Evolutionary conservation across 2,329 filamentous ascomycete genomes (phyloP).

Genomic region (Talaromyces sp.): DNA sequence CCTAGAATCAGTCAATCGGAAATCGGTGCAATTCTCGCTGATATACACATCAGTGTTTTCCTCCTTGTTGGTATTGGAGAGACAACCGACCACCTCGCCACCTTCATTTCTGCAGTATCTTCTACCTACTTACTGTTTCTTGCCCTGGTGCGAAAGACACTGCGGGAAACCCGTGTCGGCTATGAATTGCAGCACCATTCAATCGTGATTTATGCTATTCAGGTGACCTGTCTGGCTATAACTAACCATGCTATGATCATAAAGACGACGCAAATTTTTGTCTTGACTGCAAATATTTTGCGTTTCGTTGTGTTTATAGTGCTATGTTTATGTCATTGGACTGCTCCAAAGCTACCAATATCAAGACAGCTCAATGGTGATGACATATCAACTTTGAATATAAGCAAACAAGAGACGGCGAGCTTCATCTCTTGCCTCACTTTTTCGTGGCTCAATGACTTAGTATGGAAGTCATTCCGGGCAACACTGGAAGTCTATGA

Average conservation of each 20-base stretch:
- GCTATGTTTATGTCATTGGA: background rate
- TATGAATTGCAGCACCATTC: background rate
- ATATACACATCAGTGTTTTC: background rate
- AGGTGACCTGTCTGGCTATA: background rate
- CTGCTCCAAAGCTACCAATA: background rate
- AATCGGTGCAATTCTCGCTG: background rate
- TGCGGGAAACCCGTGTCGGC: background rate
- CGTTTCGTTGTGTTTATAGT: background rate
- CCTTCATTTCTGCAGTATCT: background rate
- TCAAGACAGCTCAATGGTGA: background rate
- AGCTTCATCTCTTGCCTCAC: background rate
- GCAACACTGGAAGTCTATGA: background rate
- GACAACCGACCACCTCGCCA: background rate
- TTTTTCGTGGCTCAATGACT: background rate
- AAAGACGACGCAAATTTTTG: background rate
- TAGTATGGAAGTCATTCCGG: slow-evolving; percentile 3
- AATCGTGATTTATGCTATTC: background rate
- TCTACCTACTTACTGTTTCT: background rate
- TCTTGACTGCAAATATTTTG: background rate
- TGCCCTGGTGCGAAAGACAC: background rate
- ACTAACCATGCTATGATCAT: background rate
- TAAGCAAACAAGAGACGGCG: background rate
- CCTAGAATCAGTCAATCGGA: background rate
- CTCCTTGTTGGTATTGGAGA: background rate
- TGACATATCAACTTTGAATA: background rate